phyloP scores from a whole-genome alignment of 371 early-diverging fungal genomes.

The Mortierella sp. region DNA sequence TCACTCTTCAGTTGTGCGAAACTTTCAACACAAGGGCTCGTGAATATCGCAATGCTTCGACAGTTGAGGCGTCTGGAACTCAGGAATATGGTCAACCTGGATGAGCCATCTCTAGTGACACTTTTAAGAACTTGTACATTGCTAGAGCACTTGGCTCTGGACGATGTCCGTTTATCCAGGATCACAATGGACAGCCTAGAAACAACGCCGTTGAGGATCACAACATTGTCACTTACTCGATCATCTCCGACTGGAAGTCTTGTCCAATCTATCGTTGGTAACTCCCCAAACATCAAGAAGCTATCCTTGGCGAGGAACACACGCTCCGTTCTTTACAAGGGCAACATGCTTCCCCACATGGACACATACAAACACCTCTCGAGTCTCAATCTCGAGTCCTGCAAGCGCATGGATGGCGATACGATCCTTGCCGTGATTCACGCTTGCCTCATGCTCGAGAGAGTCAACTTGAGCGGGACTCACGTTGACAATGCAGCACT shows the following conservation, averaged over 20 bases:
- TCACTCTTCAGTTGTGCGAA: slow-evolving; percentile 32
- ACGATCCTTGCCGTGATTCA: slow-evolving; percentile 13
- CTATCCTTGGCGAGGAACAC: slow-evolving; percentile 42
- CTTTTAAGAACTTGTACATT: slow-evolving; percentile 21
- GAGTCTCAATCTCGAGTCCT: slow-evolving; percentile 43
- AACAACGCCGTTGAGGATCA: slow-evolving; percentile 14
- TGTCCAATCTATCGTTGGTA: slow-evolving; percentile 31
- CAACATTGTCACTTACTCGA: slow-evolving; percentile 24
- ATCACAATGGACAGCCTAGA: slow-evolving; percentile 25
- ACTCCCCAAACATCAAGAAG: slow-evolving; percentile 23
- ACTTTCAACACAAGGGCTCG: slow-evolving; percentile 22
- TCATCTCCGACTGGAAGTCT: slow-evolving; percentile 37
- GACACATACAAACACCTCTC: slow-evolving; percentile 17
- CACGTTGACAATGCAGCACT: slow-evolving; percentile 24
- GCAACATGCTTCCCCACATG: slow-evolving; percentile 17
- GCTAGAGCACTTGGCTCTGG: slow-evolving; percentile 29
- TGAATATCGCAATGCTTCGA: slow-evolving; percentile 8
- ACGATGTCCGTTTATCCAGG: slow-evolving; percentile 29
- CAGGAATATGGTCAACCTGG: slow-evolving; percentile 30
- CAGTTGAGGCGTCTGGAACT: slow-evolving; percentile 28
- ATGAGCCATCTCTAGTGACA: slow-evolving; percentile 22
- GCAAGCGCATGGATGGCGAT: slow-evolving; percentile 24
- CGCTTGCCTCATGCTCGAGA: slow-evolving; percentile 22
- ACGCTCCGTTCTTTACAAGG: slow-evolving; percentile 11
- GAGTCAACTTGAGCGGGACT: slow-evolving; percentile 42